A percentile compares a stretch with the other conserved stretches of the same genome.
phyloP scores from a whole-genome alignment of 371 early-diverging fungal genomes.

The Syncephalis fuscata region DNA sequence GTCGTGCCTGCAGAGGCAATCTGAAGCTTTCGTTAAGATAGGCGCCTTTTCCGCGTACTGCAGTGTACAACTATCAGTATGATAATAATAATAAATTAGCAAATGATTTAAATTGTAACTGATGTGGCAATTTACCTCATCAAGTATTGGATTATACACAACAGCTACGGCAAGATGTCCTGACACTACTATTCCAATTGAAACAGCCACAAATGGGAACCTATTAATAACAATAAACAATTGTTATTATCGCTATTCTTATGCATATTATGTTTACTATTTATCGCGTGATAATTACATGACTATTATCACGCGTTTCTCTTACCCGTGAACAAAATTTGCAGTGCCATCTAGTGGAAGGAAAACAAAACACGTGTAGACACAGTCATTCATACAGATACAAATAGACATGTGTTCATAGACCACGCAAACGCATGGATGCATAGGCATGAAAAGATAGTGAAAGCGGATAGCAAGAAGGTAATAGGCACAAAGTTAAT shows the following conservation, averaged over 20 bases:
- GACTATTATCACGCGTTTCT: background rate
- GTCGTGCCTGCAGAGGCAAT: constrained; percentile 31
- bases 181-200: constrained; percentile 62
- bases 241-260: too few relatives aligned
- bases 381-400: background rate
- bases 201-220: constrained; percentile 74
- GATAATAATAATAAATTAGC: background rate
- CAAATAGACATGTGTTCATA: background rate
- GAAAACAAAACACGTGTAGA: background rate
- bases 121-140: constrained; percentile 30
- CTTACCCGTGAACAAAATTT: constrained; percentile 73
- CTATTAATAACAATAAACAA: constrained; percentile 11
- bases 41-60: constrained; percentile 46
- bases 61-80: constrained; percentile 30
- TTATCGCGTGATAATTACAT: background rate
- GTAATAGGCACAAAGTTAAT: too few relatives aligned
- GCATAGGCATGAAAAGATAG: too few relatives aligned
- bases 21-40: constrained; percentile 27
- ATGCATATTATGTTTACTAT: background rate
- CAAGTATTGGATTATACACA: constrained; percentile 73
- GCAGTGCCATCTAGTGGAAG: constrained; percentile 76
- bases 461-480: too few relatives aligned
- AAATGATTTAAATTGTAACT: background rate
- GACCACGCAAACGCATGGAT: constrained; percentile 1
- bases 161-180: constrained; percentile 73